phyloP scores from a whole-genome alignment of 331 rosid genomes.

The Saraca asoca region DNA sequence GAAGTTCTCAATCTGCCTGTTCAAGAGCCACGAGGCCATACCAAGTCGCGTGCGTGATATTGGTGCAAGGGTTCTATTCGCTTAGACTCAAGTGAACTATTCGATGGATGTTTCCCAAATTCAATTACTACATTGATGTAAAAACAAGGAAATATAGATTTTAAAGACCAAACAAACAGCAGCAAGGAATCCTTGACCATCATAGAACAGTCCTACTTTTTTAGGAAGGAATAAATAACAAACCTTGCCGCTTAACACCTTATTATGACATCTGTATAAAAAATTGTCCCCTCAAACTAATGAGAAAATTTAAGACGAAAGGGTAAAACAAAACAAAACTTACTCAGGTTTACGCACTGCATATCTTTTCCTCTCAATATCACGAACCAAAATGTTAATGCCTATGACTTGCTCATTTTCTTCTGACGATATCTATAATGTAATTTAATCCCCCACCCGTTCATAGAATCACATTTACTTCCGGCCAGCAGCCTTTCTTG shows the following conservation, averaged over 20 bases:
- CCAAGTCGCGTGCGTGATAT: no score
- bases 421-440: conserved; percentile 38
- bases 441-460: conserved; percentile 34
- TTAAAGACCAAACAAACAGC: conserved; percentile 12
- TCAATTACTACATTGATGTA: neutral
- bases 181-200: neutral
- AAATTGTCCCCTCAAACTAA: conserved; percentile 50
- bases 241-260: conserved; percentile 44
- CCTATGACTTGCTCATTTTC: conserved; percentile 49
- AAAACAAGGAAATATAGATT: neutral
- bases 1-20: no score
- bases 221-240: conserved; percentile 31
- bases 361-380: conserved; percentile 43
- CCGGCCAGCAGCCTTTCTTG: conserved; percentile 69
- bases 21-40: no score
- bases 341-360: conserved; percentile 48
- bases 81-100: no score
- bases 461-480: conserved; percentile 47
- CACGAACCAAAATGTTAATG: conserved; percentile 39
- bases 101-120: neutral
- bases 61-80: no score
- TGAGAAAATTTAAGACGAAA: conserved; percentile 43
- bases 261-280: conserved; percentile 51
- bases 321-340: conserved; percentile 52
- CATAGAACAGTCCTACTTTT: conserved; percentile 35